These are phyloP conservation scores for Thinopyrum elongatum DNA, from an alignment of 176 grass and related monocot species.

Conservation along the genomic window DNA sequence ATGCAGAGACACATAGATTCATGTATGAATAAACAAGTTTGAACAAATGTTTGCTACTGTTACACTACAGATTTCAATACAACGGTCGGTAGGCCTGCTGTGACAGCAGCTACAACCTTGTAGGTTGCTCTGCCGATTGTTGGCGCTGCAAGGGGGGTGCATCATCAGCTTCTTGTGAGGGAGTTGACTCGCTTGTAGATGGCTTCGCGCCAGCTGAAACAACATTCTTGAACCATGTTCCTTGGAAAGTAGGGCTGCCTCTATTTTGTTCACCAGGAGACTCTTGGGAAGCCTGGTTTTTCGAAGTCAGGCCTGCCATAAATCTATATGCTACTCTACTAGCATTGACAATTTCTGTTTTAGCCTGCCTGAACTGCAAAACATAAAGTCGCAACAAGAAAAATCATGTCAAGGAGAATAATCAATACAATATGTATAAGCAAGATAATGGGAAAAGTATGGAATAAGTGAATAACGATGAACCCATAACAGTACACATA, in stretches of 20 bases:
- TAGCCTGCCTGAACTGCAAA: conserved; percentile 93
- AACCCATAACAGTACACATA: background rate
- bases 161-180: conserved; percentile 38
- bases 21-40: conserved; percentile 20
- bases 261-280: conserved; percentile 53
- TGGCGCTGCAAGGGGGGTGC: conserved; percentile 30
- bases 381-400: conserved; percentile 23
- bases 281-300: conserved; percentile 53
- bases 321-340: conserved; percentile 96
- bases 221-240: conserved; percentile 83
- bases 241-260: conserved; percentile 58
- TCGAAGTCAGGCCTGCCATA: conserved; percentile 82
- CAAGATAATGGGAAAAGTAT: background rate
- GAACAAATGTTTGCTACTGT: conserved; percentile 41
- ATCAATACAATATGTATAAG: background rate
- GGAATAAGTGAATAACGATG: background rate
- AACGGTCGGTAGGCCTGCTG: conserved; percentile 6
- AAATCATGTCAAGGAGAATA: conserved; percentile 2
- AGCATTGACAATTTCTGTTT: conserved; percentile 89
- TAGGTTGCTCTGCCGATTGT: conserved; percentile 44
- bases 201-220: conserved; percentile 68
- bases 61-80: conserved; percentile 51
- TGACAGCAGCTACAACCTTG: conserved; percentile 22
- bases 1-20: conserved; percentile 12
- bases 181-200: conserved; percentile 55